These are phyloP conservation scores for Aaosphaeria arxii DNA, from an alignment of 2,329 filamentous ascomycete species.

Conservation along the genomic window DNA sequence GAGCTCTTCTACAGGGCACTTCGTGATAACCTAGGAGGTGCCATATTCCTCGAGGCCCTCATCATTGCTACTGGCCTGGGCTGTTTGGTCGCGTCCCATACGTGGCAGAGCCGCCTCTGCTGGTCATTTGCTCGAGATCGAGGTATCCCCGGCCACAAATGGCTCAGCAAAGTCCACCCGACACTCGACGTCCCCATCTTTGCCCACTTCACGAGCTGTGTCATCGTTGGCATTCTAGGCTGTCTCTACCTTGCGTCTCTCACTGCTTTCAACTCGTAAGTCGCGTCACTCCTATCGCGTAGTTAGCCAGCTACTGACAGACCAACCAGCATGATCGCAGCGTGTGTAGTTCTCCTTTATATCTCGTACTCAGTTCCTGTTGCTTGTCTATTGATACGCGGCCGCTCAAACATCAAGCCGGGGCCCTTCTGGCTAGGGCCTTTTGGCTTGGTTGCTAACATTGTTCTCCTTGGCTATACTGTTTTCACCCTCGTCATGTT, in stretches of 20 bases:
- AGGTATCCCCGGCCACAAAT: constrained; percentile 45
- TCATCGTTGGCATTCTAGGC: constrained; percentile 46
- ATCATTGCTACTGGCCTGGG: constrained; percentile 49
- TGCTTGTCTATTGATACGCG: constrained; percentile 43
- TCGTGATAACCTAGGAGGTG: constrained; percentile 38
- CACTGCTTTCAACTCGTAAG: constrained; percentile 42
- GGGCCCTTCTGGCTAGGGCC: constrained; percentile 50
- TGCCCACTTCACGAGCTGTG: constrained; percentile 43
- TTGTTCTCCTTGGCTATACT: constrained; percentile 47
- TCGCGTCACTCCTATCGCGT: not conserved
- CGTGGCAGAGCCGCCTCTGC: constrained; percentile 50
- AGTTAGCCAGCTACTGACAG: not conserved
- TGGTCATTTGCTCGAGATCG: constrained; percentile 54
- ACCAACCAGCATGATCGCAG: constrained; percentile 38
- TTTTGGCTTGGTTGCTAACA: constrained; percentile 42
- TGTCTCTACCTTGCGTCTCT: constrained; percentile 44
- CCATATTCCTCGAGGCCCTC: constrained; percentile 46
- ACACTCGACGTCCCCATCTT: constrained; percentile 44
- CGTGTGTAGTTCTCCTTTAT: constrained; percentile 41
- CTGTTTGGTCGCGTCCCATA: constrained; percentile 48
- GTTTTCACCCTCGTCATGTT: constrained; percentile 51
- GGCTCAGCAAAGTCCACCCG: constrained; percentile 40
- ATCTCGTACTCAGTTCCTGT: constrained; percentile 43
- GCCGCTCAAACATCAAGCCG: constrained; percentile 42
- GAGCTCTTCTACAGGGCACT: constrained; percentile 47